Evolutionary conservation across 2,329 filamentous ascomycete genomes (phyloP), one percentile per base, ranked within the genome.

Genomic region (Karstenula rhodostoma): DNA sequence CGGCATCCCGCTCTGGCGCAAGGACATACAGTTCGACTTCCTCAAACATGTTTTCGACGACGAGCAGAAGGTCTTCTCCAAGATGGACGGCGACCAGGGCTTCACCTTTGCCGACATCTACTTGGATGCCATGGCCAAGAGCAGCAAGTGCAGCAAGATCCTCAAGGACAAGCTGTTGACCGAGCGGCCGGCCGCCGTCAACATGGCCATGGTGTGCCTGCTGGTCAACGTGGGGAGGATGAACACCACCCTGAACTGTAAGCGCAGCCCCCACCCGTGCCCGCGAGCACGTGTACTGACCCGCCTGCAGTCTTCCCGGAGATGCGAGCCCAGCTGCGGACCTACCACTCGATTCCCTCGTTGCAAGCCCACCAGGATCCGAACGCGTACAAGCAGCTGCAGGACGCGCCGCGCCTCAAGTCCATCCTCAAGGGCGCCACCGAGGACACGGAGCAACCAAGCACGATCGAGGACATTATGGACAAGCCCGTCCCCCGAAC

Each of bases 181-280:
- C 68, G 95, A 99, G 77, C 89, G 92, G 72, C 90, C 93, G 66
- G 94, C 94, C 23, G 95, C 94, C 37, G 93, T 97, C 77, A 94
- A 93, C 73, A 99, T 99, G 95, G 95, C 95, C 56, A 99, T 99
- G 95, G 94, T 99, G 60, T 99, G 95, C 79, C 82, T 99, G 66
- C 82, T 99, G 71, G 95, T 99, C 77, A 99, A 99, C 74, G 92
- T 99, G 65, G 95, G 95, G 60, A 87, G 95, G 65, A 99, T 99
- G 95, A 99, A 99, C 79, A 99, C 95, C 1, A 99, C 95, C 0
- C 84, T 99, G 50, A 99, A 99, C 75, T 98, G 94, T 97, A 83
- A 75, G 88, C 78, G 9, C 49, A 42, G 19, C 17, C n/a, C n/a
- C 32, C 32, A 60, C 13, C 29, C 52, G 47, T 42, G 29, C 50